Conservation (phyloP, 139 green algal species). For the Pleodorina starrii region DNA sequence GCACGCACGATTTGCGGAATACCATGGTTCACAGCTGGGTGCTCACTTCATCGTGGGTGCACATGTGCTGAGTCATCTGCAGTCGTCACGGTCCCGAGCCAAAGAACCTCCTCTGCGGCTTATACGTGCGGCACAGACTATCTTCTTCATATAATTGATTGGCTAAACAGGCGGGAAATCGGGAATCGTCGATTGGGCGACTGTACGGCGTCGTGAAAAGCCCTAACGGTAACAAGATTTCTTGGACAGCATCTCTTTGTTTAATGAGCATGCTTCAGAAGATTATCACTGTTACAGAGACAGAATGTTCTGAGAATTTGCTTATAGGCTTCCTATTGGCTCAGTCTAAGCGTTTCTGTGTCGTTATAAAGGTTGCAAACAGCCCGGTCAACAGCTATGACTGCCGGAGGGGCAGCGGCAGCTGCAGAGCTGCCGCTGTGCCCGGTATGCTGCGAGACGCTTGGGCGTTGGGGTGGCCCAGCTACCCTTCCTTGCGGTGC, state of each 20-base stretch:
- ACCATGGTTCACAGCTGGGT: no score
- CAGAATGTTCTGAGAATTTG: not conserved
- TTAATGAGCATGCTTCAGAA: not conserved
- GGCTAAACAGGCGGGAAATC: no score
- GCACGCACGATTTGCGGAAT: no score
- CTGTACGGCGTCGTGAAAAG: constrained; percentile 1
- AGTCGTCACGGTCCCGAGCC: no score
- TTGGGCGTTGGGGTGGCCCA: constrained; percentile 73
- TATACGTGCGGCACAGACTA: no score
- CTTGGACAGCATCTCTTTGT: not conserved
- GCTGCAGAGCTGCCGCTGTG: constrained; percentile 60
- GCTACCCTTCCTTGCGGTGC: constrained; percentile 77
- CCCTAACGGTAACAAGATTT: not conserved
- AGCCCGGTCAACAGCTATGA: constrained; percentile 17
- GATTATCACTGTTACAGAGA: not conserved
- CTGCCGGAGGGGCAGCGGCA: constrained; percentile 25
- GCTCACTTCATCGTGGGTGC: no score
- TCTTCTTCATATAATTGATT: no score
- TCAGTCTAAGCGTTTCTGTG: not conserved
- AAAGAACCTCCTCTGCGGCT: no score
- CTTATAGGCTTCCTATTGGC: not conserved
- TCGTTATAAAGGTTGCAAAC: not conserved
- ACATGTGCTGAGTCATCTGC: no score
- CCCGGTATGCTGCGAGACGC: constrained; percentile 69
- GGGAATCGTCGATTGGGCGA: no score